phyloP scores from a whole-genome alignment of 2,329 filamentous ascomycete genomes.

The Fusarium fujikuroi region DNA sequence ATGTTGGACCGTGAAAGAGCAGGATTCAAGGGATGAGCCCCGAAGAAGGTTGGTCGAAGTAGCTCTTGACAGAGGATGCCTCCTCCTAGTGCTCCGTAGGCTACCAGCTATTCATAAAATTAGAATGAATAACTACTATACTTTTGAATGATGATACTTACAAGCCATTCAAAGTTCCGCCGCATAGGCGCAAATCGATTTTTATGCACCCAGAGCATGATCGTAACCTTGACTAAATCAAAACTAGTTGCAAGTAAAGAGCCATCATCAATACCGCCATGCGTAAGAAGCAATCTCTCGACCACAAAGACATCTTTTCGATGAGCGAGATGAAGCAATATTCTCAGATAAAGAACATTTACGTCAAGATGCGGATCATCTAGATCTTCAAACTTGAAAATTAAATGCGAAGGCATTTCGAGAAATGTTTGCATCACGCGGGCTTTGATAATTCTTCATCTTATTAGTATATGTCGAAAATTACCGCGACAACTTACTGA shows the following conservation, averaged over 20 bases:
- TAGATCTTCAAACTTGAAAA: slow-evolving; percentile 53
- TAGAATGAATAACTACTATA: neutral
- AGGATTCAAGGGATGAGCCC: slow-evolving; percentile 47
- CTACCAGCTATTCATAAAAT: slow-evolving; percentile 55
- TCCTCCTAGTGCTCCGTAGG: slow-evolving; percentile 59
- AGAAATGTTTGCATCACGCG: slow-evolving; percentile 48
- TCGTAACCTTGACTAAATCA: slow-evolving; percentile 58
- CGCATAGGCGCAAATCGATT: slow-evolving; percentile 55
- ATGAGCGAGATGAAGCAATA: slow-evolving; percentile 60
- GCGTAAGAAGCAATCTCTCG: slow-evolving; percentile 65
- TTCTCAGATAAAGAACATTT: slow-evolving; percentile 54
- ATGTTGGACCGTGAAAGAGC: slow-evolving; percentile 58
- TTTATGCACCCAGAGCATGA: slow-evolving; percentile 61
- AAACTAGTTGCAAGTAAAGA: slow-evolving; percentile 59
- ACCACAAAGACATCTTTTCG: slow-evolving; percentile 68
- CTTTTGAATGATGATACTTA: slow-evolving; percentile 39
- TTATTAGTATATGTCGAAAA: slow-evolving; percentile 4
- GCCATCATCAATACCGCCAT: slow-evolving; percentile 50
- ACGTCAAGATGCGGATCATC: slow-evolving; percentile 46
- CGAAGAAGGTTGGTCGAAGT: slow-evolving; percentile 54
- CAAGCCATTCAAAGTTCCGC: slow-evolving; percentile 62
- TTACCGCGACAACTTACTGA: slow-evolving; percentile 26
- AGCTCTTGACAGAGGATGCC: slow-evolving; percentile 63
- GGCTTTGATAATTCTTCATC: slow-evolving; percentile 50
- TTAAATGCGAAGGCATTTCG: slow-evolving; percentile 52